Conservation (phyloP, 1,284 basidiomycete species). For the Sporisorium sorghi region DNA sequence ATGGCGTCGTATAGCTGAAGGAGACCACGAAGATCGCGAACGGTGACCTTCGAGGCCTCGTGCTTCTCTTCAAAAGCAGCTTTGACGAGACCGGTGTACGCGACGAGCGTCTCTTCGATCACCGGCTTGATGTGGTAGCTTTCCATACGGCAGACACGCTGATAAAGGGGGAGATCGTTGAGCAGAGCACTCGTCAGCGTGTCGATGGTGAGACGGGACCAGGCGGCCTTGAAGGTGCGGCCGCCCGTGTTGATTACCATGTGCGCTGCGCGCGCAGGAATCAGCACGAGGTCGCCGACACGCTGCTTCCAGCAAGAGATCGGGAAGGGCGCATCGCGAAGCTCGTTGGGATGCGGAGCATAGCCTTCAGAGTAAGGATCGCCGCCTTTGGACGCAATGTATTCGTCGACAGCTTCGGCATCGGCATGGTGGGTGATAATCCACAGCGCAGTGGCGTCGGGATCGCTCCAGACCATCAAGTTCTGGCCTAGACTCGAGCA, state of each 20-base stretch:
- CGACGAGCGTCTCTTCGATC: constrained; percentile 31
- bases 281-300: constrained; percentile 42
- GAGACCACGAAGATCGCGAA: constrained; percentile 27
- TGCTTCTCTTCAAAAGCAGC: background rate
- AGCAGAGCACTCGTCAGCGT: constrained; percentile 26
- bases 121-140: constrained; percentile 20
- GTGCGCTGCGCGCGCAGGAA: constrained; percentile 32
- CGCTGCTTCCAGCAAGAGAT: constrained; percentile 26
- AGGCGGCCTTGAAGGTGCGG: constrained; percentile 29
- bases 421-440: constrained; percentile 22
- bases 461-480: constrained; percentile 40
- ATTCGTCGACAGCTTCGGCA: constrained; percentile 20
- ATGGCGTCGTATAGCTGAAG: constrained; percentile 42
- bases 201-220: constrained; percentile 37
- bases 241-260: constrained; percentile 35
- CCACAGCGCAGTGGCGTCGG: constrained; percentile 29
- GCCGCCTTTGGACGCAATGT: constrained; percentile 22
- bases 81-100: constrained; percentile 14
- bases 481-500: constrained; percentile 46
- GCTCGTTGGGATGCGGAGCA: constrained; percentile 26
- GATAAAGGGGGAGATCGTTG: constrained; percentile 38
- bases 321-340: constrained; percentile 25
- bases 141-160: constrained; percentile 39
- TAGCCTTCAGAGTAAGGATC: constrained; percentile 16
- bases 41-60: background rate